Base-by-base conservation (phyloP, 1,284 basidiomycete genomes). In the Stereum hirsutum region DNA sequence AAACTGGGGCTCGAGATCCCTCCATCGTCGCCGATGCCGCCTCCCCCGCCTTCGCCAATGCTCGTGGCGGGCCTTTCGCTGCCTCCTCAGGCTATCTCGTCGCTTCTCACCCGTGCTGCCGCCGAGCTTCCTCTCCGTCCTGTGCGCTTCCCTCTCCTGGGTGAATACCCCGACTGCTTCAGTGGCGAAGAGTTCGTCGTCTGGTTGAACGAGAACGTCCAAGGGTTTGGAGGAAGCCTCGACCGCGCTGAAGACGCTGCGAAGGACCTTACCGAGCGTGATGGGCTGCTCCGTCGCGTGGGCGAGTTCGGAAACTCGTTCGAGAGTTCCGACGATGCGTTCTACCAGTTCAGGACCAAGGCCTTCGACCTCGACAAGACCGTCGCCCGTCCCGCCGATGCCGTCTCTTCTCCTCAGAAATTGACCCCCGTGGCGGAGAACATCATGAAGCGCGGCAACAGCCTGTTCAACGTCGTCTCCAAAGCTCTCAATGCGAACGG, bases 91-190 rank as follows among this genome's bases (percentile, higher is more conserved):
- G 73, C 78, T 2, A 59, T 94, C 27, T 83, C 86, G 15, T 70
- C 69, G 42, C 63, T 93, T 5, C 70, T 93, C 26, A 67, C 67
- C 5, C 75, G 77, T 33, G 80, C 87, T 39, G 72, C 77, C 39
- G 62, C 68, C 19, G 76, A 88, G 57, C 66, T 81, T 46, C 76
- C 69, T 37, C 70, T 81, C 47, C 77, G 74, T 47, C 67, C 78
- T 26, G 74, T 83, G 46, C 82, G 78, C 40, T 81, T 89, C 64
- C 84, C 89, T 1, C 69, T 94, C 19, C 61, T 94, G n/a, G 90
- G 90, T 21, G 88, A 90, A 59, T 93, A 93, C 53, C 76, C 81
- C 19, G 83, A 89, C 51, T 86, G 85, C 47, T 92, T 92, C 59
- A 80, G 77, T 4, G 88, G 88, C 39, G 84, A 87, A 33, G 88